These are phyloP conservation scores for Gliomastix tumulicola DNA, from an alignment of 2,329 filamentous ascomycete genomes.

Conservation along the genomic window DNA sequence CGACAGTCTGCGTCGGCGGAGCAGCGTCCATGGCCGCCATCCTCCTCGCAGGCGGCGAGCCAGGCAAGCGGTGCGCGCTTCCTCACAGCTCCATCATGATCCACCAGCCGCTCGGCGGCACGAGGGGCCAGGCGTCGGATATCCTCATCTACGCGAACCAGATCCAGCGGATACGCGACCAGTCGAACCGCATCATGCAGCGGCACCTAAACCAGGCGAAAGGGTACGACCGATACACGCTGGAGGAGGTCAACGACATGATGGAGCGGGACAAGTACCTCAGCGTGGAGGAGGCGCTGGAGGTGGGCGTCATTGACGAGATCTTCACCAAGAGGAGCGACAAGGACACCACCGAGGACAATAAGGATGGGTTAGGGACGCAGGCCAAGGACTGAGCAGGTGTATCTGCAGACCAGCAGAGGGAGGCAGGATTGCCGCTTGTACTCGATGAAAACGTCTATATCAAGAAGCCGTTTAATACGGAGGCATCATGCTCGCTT, in stretches of 20 bases:
- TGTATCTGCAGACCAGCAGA: too few relatives aligned
- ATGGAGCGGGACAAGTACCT: constrained; percentile 98
- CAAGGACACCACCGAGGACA: constrained; percentile 22
- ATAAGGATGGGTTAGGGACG: too few relatives aligned
- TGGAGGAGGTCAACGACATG: constrained; percentile 83
- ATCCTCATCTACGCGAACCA: constrained; percentile 97
- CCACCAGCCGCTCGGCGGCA: constrained; percentile 82
- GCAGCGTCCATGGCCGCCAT: constrained; percentile 94
- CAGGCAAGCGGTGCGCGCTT: constrained; percentile 79
- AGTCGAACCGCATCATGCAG: constrained; percentile 87
- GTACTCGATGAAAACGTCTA: too few relatives aligned
- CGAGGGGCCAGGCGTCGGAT: constrained; percentile 61
- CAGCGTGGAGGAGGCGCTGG: constrained; percentile 78
- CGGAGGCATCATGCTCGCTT: too few relatives aligned
- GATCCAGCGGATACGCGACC: constrained; percentile 78
- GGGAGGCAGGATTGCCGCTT: too few relatives aligned
- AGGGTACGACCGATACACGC: constrained; percentile 65
- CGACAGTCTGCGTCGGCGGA: constrained; percentile 90
- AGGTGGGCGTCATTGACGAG: constrained; percentile 87
- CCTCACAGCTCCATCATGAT: constrained; percentile 97
- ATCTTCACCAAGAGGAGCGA: constrained; percentile 63
- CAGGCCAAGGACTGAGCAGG: too few relatives aligned
- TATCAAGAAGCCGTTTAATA: too few relatives aligned
- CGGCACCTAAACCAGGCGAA: constrained; percentile 74
- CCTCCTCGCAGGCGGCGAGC: constrained; percentile 76